Base-by-base conservation (phyloP, 345 rosid genomes). In the Salix viminalis region DNA sequence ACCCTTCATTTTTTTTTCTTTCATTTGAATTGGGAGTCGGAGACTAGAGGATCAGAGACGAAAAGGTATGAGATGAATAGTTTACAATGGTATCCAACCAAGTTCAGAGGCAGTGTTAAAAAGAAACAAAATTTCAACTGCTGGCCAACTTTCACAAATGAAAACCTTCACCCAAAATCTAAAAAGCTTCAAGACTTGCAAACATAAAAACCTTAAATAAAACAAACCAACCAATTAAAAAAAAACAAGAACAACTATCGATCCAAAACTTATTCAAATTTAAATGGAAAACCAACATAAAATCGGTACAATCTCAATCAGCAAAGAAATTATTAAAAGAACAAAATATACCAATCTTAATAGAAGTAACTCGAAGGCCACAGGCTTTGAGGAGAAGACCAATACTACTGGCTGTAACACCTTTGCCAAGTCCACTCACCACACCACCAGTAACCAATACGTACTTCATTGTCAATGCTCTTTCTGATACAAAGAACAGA, bases 341-440 rank as follows among this genome's bases (percentile, higher is more conserved):
- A 18, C 0, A 5, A 44, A 46, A 52, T 30, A 24, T 46, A 76
- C 80, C 83, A 73, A 76, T 80, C 71, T 80, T 80, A 48, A 80
- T 80, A 41, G 83, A 80, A 68, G 83, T 80, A 28, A 80, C 80
- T 50, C 83, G 83, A 19, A 80, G 80, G 15, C 83, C 80, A 52
- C 80, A 80, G 24, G 80, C 77, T 75, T 80, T 72, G 70, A 80
- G 83, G 16, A 80, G 80, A 68, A 80, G 54, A 18, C 83, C 83
- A 48, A 80, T 72, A 50, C 83, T 80, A 52, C 83, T 80, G 7
- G 83, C 83, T 48, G 83, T 80, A 11, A 80, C 83, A 10, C 83
- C 83, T 69, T 80, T 80, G 44, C 83, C 83, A n/a, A 80, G 83
- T 28, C 83, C 83, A 58, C 83, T 80, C 19, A 80, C 83, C 24